A percentile compares a stretch with the other conserved stretches of the same genome.
These are phyloP conservation scores for Verticillium longisporum DNA, from an alignment of 2,329 filamentous ascomycete species.

Conservation along the genomic window DNA sequence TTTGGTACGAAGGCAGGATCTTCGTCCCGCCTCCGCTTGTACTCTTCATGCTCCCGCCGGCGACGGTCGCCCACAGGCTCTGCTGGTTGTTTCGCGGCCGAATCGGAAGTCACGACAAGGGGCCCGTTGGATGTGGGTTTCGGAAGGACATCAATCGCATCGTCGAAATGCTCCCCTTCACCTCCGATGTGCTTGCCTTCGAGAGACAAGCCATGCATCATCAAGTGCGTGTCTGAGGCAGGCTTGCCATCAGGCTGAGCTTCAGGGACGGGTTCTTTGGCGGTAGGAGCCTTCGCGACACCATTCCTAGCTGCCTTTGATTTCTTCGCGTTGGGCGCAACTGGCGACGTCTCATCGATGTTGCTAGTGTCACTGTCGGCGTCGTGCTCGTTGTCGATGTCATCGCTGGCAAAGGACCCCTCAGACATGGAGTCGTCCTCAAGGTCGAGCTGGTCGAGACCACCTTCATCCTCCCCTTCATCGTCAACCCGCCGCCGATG, in stretches of 20 bases:
- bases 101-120: slow-evolving; percentile 48
- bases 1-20: slow-evolving; percentile 94
- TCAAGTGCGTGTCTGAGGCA: slow-evolving; percentile 49
- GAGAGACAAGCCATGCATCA: slow-evolving; percentile 48
- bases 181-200: slow-evolving; percentile 31
- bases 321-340: slow-evolving; percentile 33
- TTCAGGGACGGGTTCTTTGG: background rate
- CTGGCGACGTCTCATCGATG: slow-evolving; percentile 49
- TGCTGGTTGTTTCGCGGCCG: slow-evolving; percentile 36
- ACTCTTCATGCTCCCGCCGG: slow-evolving; percentile 83
- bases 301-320: slow-evolving; percentile 28
- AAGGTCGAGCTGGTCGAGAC: slow-evolving; percentile 45
- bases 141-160: slow-evolving; percentile 32
- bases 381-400: slow-evolving; percentile 51
- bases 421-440: slow-evolving; percentile 63
- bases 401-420: slow-evolving; percentile 55
- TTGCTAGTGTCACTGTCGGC: slow-evolving; percentile 59
- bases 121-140: slow-evolving; percentile 30
- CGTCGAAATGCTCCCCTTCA: slow-evolving; percentile 41
- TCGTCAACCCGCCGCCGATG: slow-evolving; percentile 63
- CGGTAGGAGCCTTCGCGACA: slow-evolving; percentile 23
- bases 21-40: slow-evolving; percentile 78
- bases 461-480: slow-evolving; percentile 63
- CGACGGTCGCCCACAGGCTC: slow-evolving; percentile 62
- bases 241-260: slow-evolving; percentile 25